Evolutionary conservation across 2,329 filamentous ascomycete genomes (phyloP).

Genomic region (Diaporthe sp.): DNA sequence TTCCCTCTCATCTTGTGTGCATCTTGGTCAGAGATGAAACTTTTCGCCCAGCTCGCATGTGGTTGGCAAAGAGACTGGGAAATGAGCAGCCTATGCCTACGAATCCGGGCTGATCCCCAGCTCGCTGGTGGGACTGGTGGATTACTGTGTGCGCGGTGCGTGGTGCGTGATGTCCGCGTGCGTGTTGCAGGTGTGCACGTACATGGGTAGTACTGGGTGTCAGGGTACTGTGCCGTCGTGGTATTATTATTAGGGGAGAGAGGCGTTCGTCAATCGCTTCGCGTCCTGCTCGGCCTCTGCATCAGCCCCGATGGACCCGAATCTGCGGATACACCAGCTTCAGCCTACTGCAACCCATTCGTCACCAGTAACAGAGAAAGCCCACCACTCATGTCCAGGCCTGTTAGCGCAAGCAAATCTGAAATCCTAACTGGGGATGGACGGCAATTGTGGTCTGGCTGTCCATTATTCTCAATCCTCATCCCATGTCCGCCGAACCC

Average conservation of each 20-base stretch:
- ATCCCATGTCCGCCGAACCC: conserved; percentile 21
- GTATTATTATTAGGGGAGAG: conserved; percentile 8
- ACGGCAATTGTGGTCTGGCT: neutral
- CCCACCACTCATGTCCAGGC: conserved; percentile 12
- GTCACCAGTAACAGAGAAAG: neutral
- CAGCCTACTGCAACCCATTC: neutral
- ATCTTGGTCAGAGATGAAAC: conserved; percentile 27
- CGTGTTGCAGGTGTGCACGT: neutral
- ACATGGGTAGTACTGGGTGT: neutral
- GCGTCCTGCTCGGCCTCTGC: conserved; percentile 30
- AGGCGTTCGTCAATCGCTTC: conserved; percentile 28
- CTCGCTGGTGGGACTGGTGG: conserved; percentile 11
- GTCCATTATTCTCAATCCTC: conserved; percentile 1
- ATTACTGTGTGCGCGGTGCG: neutral
- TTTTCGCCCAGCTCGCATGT: conserved; percentile 14
- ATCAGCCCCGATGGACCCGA: conserved; percentile 32
- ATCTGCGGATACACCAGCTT: neutral
- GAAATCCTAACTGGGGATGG: too few relatives aligned
- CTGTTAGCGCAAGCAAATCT: neutral
- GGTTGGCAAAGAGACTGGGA: conserved; percentile 26
- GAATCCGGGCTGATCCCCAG: conserved; percentile 10
- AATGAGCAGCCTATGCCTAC: conserved; percentile 24
- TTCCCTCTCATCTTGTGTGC: conserved; percentile 33
- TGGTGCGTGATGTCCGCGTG: neutral
- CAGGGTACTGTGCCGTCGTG: neutral